These are phyloP conservation scores for Malassezia furfur DNA, from an alignment of 1,284 basidiomycete genomes.

Conservation along the genomic window DNA sequence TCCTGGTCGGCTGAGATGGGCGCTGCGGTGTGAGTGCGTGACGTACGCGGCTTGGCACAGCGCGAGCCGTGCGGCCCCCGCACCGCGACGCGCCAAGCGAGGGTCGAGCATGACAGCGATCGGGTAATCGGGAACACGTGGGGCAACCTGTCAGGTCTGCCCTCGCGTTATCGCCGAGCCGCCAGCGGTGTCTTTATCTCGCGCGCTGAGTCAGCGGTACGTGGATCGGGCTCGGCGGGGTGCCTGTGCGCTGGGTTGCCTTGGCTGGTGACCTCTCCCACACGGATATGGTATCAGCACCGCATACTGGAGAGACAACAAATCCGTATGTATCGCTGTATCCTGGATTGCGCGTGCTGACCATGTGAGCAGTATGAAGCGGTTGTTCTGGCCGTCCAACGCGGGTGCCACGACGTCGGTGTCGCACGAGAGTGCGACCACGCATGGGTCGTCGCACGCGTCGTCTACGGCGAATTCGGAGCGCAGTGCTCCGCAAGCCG, in stretches of 20 bases:
- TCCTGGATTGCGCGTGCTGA: not conserved
- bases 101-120: no score
- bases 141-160: not conserved
- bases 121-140: not conserved
- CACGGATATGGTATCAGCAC: not conserved
- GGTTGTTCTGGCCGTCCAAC: constrained; percentile 14
- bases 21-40: not conserved
- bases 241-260: constrained; percentile 1
- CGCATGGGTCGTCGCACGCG: not conserved
- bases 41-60: not conserved
- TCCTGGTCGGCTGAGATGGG: not conserved
- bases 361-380: constrained; percentile 1
- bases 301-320: not conserved
- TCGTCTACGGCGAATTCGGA: not conserved
- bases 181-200: not conserved
- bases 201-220: not conserved
- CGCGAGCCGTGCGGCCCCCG: no score
- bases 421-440: constrained; percentile 8
- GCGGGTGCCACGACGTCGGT: constrained; percentile 9
- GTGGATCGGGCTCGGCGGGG: not conserved
- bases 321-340: not conserved
- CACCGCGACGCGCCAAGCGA: no score
- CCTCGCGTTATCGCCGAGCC: not conserved
- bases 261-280: not conserved
- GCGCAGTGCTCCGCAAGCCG: not conserved